These are phyloP conservation scores for Colletotrichum limetticola DNA, from an alignment of 2,329 filamentous ascomycete genomes.

Conservation along the genomic window DNA sequence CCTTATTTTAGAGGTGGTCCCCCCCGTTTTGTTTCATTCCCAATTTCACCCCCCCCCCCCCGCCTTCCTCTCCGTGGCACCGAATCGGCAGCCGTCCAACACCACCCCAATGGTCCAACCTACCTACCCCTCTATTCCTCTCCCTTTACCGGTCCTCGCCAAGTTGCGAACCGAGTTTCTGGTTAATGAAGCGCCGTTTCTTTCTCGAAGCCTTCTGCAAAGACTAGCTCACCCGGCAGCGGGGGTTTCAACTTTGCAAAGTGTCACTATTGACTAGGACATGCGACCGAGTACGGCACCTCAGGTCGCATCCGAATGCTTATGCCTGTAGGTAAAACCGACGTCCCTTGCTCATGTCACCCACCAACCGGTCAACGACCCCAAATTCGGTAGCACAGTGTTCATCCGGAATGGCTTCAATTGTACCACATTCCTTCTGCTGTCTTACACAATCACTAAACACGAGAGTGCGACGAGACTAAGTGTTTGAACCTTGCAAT, in stretches of 20 bases:
- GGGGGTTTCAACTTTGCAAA: neutral
- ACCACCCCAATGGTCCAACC: no score
- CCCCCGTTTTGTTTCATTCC: no score
- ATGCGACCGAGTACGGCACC: neutral
- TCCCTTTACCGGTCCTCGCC: neutral
- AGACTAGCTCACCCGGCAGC: neutral
- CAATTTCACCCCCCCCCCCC: neutral
- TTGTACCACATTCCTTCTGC: neutral
- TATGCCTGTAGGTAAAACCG: neutral
- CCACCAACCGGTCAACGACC: neutral
- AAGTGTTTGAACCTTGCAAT: conserved; percentile 16
- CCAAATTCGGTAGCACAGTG: neutral
- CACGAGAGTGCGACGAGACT: neutral
- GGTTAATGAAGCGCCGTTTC: neutral
- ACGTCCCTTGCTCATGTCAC: neutral
- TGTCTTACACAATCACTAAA: neutral
- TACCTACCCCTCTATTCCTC: neutral
- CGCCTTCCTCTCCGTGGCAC: neutral
- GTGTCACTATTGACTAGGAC: neutral
- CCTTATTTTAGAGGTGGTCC: no score
- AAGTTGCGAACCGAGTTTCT: conserved; percentile 5
- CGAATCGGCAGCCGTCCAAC: conserved; percentile 5
- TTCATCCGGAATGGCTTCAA: neutral
- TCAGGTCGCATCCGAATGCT: neutral
- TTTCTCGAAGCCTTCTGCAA: neutral